Evolutionary conservation across 163 green algal genomes (phyloP), one percentile per base, ranked within the genome.

Genomic region (Chloromonas sp.): DNA sequence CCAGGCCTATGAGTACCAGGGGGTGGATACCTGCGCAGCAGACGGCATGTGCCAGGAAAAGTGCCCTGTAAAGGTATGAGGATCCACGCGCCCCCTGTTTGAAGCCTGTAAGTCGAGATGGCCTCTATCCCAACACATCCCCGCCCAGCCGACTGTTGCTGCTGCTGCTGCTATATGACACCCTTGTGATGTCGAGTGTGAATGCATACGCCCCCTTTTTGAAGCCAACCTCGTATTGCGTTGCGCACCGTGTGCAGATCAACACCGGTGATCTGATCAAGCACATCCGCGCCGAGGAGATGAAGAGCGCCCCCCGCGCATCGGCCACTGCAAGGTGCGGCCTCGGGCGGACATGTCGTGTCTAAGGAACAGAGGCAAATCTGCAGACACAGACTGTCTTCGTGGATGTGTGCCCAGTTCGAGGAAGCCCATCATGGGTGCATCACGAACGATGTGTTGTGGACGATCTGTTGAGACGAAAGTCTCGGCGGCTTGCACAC

Each of bases 11-110:
- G 91, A 89, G 79, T 94, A 94, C 61, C 87, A 94, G 11, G 96
- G 96, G 15, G 87, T 98, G 84, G 90, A 94, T 70, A 99, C 96
- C 0, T 99, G 96, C 91, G 96, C 96, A 0, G 96, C 96, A 57
- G 96, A 99, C 88, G 96, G 96, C 91, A 99, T 99, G 96, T 99
- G 96, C 93, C 95, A 99, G 92, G 94, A 97, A 87, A 98, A 98
- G 93, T 99, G 96, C 94, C 96, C 96, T 3, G 96, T 99, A 14
- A 98, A 98, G 80, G 80, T 83, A 36, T 36, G 36, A 36, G 36
- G 36, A 36, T 36, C 36, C 36, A 36, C 36, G 36, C 36, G 36
- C 36, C 36, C 36, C 36, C 36, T 36, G 36, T 36, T 36, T 36
- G 36, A 36, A 36, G 36, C 36, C 36, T 36, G 36, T 36, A 36